phyloP scores from a whole-genome alignment of 2,329 filamentous ascomycete species.

The Diaporthe longicolla region DNA sequence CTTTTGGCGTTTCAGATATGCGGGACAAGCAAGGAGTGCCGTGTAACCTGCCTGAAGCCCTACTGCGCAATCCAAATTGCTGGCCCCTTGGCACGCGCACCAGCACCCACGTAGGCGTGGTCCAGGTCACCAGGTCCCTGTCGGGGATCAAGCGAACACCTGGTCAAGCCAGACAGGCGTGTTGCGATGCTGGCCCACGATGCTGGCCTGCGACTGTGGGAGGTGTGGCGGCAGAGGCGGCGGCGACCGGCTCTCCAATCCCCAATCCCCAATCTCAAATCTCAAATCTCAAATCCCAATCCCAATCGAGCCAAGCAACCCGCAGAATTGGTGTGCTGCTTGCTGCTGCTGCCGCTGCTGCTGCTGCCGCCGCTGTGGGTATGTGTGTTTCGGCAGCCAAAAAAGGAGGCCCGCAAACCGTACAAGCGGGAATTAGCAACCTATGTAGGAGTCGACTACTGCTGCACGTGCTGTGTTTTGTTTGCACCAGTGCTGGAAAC shows the following conservation, averaged over 20 bases:
- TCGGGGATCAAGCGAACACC: slow-evolving; percentile 31
- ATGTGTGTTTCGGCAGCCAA: slow-evolving; percentile 27
- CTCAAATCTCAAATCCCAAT: neutral
- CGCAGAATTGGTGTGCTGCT: neutral
- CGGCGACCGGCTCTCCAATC: slow-evolving; percentile 24
- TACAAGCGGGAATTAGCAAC: slow-evolving; percentile 12
- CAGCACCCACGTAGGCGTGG: neutral
- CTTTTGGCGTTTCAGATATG: slow-evolving; percentile 58
- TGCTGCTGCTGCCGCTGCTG: neutral
- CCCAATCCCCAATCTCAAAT: neutral
- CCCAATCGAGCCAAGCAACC: slow-evolving; percentile 10
- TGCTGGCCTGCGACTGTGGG: neutral
- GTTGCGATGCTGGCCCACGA: neutral
- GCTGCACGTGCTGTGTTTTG: slow-evolving; percentile 12
- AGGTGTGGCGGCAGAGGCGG: slow-evolving; percentile 16
- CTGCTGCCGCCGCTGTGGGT: neutral
- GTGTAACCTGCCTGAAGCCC: slow-evolving; percentile 37
- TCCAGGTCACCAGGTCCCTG: neutral
- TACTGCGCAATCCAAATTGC: slow-evolving; percentile 31
- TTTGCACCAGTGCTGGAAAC: slow-evolving; percentile 24
- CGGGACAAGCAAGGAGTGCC: slow-evolving; percentile 49
- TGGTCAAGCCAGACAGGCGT: slow-evolving; percentile 14
- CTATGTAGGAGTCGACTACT: neutral
- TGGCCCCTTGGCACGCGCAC: slow-evolving; percentile 26
- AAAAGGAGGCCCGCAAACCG: slow-evolving; percentile 5